Percentiles rank a stretch among this genome's conserved stretches.
Evolutionary conservation across 768 basidiomycete genomes (phyloP).

Genomic region (Fistulinella prunicolor): DNA sequence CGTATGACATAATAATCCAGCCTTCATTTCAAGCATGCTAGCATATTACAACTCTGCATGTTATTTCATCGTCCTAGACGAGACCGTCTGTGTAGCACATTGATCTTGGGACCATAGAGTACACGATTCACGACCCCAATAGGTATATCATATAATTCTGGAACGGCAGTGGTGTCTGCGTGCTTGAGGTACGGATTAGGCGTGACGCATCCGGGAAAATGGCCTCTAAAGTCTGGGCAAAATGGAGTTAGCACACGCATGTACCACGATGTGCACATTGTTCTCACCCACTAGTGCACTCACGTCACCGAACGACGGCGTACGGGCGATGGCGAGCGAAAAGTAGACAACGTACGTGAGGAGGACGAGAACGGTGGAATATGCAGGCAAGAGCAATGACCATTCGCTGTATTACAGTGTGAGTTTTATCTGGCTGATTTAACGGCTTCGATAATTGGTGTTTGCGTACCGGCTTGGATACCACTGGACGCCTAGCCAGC

Average conservation of each 20-base stretch:
- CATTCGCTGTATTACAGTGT: slow-evolving; percentile 62
- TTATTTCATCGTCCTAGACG: slow-evolving; percentile 20
- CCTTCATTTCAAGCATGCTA: background rate
- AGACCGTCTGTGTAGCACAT: slow-evolving; percentile 12
- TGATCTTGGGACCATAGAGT: slow-evolving; percentile 43
- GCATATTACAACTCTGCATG: slow-evolving; percentile 2
- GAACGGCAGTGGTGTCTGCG: slow-evolving; percentile 45
- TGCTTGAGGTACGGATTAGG: slow-evolving; percentile 49
- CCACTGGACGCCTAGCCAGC: slow-evolving; percentile 70
- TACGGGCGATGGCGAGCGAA: slow-evolving; percentile 66
- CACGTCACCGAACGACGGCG: slow-evolving; percentile 67
- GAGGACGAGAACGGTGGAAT: slow-evolving; percentile 65
- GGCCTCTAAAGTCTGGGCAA: slow-evolving; percentile 53
- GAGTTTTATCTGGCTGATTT: slow-evolving; percentile 1
- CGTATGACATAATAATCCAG: slow-evolving; percentile 14
- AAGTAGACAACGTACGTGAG: slow-evolving; percentile 78
- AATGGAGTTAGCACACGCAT: slow-evolving; percentile 8
- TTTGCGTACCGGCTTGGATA: slow-evolving; percentile 83
- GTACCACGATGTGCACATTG: slow-evolving; percentile 9
- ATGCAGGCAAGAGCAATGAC: slow-evolving; percentile 79
- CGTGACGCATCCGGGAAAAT: slow-evolving; percentile 39
- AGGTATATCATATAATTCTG: slow-evolving; percentile 79
- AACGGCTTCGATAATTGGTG: too few species aligned
- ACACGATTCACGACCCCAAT: slow-evolving; percentile 78
- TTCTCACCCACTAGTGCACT: slow-evolving; percentile 63